Evolutionary conservation across 2,329 filamentous ascomycete species (phyloP).

Genomic region (Ophiostoma novo-ulmi): DNA sequence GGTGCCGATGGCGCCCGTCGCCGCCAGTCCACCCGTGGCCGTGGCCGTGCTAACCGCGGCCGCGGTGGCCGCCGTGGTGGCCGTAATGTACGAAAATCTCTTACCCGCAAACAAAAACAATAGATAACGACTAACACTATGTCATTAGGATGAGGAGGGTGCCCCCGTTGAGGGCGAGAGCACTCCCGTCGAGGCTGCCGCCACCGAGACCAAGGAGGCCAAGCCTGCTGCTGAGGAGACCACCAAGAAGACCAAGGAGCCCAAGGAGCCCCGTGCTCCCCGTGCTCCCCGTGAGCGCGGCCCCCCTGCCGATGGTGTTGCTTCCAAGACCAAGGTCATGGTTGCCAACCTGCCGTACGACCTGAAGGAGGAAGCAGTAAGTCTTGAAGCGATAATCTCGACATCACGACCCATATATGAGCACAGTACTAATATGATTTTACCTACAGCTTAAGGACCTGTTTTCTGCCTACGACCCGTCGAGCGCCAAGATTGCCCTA

Average conservation of each 20-base stretch:
- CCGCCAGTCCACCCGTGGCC: constrained; percentile 58
- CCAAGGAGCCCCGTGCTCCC: constrained; percentile 52
- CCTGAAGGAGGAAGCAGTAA: constrained; percentile 92
- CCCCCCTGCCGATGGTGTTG: constrained; percentile 92
- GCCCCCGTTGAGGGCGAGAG: constrained; percentile 43
- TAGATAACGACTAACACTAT: constrained; percentile 3
- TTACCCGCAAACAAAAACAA: too few relatives aligned
- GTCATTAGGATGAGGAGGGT: constrained; percentile 37
- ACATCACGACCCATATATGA: neutral
- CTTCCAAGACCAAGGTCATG: constrained; percentile 99
- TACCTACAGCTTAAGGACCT: constrained; percentile 85
- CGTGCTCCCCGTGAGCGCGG: constrained; percentile 64
- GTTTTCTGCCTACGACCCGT: constrained; percentile 85
- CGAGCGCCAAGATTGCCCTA: constrained; percentile 95
- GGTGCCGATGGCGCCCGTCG: constrained; percentile 61
- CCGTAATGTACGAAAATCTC: constrained; percentile 48
- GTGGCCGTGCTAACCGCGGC: constrained; percentile 62
- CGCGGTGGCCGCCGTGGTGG: constrained; percentile 60
- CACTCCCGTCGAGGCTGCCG: constrained; percentile 44
- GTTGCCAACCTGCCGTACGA: constrained; percentile 98
- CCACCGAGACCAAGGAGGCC: constrained; percentile 56
- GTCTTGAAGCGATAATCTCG: constrained; percentile 27
- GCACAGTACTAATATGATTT: neutral
- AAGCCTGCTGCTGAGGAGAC: constrained; percentile 50
- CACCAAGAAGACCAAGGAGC: constrained; percentile 51